Conservation (phyloP, 352 stramenopile species). For the Blastocystis sp. region DNA sequence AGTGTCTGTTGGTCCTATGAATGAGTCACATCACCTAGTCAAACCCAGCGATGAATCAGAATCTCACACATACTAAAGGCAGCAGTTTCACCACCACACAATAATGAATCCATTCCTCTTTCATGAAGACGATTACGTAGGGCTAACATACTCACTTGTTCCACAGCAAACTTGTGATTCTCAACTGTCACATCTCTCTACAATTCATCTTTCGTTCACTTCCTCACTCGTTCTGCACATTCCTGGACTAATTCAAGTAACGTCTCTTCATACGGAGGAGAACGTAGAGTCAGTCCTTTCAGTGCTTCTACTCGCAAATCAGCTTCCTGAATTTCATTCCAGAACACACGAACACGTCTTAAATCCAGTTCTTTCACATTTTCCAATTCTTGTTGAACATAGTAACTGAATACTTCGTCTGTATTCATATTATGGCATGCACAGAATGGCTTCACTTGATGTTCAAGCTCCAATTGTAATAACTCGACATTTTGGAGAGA, state of each 20-base stretch:
- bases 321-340: neutral
- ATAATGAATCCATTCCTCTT: neutral
- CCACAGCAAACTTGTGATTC: neutral
- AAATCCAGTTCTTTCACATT: neutral
- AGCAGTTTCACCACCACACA: neutral
- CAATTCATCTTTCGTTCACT: neutral
- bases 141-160: neutral
- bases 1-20: neutral
- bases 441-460: slow-evolving; percentile 14
- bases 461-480: neutral
- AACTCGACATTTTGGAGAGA: neutral
- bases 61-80: neutral
- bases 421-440: neutral
- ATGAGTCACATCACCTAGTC: neutral
- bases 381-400: slow-evolving; percentile 3
- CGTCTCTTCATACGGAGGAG: neutral
- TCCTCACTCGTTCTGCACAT: neutral
- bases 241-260: neutral
- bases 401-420: slow-evolving; percentile 37
- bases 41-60: slow-evolving; percentile 6
- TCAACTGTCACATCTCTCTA: neutral
- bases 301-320: slow-evolving; percentile 1
- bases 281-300: neutral
- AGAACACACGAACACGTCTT: neutral
- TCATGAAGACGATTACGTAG: neutral